These are phyloP conservation scores for Suhomyces xylopsoci DNA, from an alignment of 805 yeast species.

Conservation along the genomic window DNA sequence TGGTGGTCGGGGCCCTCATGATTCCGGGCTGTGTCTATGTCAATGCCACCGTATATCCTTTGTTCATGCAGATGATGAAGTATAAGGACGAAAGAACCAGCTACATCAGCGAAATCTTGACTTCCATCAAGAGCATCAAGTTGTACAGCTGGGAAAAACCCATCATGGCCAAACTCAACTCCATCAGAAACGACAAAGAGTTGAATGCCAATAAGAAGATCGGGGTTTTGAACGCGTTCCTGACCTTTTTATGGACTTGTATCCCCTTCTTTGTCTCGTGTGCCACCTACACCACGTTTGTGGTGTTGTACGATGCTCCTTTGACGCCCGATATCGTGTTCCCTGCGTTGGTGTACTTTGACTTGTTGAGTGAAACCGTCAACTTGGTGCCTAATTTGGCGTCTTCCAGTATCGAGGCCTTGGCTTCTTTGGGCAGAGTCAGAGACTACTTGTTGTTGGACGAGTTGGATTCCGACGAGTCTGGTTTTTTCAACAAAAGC, in stretches of 20 bases:
- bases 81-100: slow-evolving; percentile 37
- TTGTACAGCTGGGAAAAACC: slow-evolving; percentile 43
- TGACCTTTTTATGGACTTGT: slow-evolving; percentile 35
- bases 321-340: slow-evolving; percentile 37
- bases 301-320: slow-evolving; percentile 19
- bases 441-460: slow-evolving; percentile 30
- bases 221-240: slow-evolving; percentile 32
- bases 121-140: slow-evolving; percentile 37
- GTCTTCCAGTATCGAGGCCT: slow-evolving; percentile 26
- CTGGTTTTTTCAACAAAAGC: slow-evolving; percentile 9
- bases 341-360: slow-evolving; percentile 40
- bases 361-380: slow-evolving; percentile 34
- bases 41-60: slow-evolving; percentile 22
- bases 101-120: slow-evolving; percentile 36
- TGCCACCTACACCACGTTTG: slow-evolving; percentile 29
- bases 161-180: slow-evolving; percentile 30
- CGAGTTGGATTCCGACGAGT: slow-evolving; percentile 27
- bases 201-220: slow-evolving; percentile 24
- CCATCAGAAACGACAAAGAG: slow-evolving; percentile 36
- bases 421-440: slow-evolving; percentile 33
- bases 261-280: slow-evolving; percentile 37
- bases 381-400: slow-evolving; percentile 31
- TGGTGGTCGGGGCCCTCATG: slow-evolving; percentile 27
- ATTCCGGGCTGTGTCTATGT: slow-evolving; percentile 30
- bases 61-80: slow-evolving; percentile 28